Evolutionary conservation across 495 filamentous ascomycete genomes (phyloP), one percentile per base, ranked within the genome.

Genomic region (Hypoxylon intermedium): DNA sequence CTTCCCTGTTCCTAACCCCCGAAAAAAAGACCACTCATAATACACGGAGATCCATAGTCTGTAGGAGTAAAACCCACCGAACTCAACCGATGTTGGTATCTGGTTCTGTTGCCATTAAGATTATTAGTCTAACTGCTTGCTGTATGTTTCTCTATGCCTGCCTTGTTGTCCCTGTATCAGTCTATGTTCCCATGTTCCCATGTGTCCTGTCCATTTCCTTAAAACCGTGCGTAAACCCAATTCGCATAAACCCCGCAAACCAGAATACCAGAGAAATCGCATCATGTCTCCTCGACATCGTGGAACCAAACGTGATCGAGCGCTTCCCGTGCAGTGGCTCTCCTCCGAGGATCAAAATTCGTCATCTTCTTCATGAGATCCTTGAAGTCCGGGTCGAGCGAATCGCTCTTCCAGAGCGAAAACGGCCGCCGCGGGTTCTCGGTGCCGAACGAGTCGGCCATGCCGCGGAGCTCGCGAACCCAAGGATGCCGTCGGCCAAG

Each of bases 401-500:
- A 43, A 24, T 71, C 65, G 62, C 68, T 71, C 58, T 74, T 74
- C 56, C 70, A 63, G 38, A 71, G 62, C 38, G 63, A 55, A 20
- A 68, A 74, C 15, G 71, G 77, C 44, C 64, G 57, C 1, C 75
- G 74, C 23, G 75, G 71, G 24, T 74, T 72, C 26, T 71, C 58
- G 13, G 63, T 46, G 23, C 58, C 60, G 30, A 79, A 80, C 4
- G 73, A 73, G 45, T 74, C 70, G 18, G 62, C 55, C 40, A 74
- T 71, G 31, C 71, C 53, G 15, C 48, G 52, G 12, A 71, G 58
- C 7, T 63, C 62, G 33, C 46, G 13, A 0, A 55, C 18, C 70
- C 74, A 77, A 4, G 75, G 75, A 54, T 77, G 78, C 23, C 69
- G 70, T 9, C 58, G 69, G 30, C 74, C 77, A 23, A 74, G 63